Evolutionary conservation across 1,139 yeast genomes (phyloP).

Genomic region (Magnusiomyces paraingens): DNA sequence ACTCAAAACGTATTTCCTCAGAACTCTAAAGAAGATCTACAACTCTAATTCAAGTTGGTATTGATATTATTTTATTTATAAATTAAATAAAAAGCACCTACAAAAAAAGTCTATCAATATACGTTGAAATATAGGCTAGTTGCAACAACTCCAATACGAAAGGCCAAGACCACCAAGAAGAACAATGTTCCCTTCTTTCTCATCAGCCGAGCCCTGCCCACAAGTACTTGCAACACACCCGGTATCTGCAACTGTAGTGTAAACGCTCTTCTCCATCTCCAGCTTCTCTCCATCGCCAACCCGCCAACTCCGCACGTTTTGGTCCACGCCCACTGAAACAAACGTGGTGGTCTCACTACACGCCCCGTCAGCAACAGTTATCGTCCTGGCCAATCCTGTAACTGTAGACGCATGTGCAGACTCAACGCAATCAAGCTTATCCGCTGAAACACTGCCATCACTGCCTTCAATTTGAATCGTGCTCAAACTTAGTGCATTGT

Average conservation of each 20-base stretch:
- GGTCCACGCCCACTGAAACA: slow-evolving; percentile 68
- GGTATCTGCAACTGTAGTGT: slow-evolving; percentile 86
- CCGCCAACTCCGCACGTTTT: slow-evolving; percentile 61
- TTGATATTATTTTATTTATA: neutral
- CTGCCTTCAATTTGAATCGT: slow-evolving; percentile 28
- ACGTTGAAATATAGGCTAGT: neutral
- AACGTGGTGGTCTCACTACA: slow-evolving; percentile 16
- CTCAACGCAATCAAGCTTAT: slow-evolving; percentile 34
- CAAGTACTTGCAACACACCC: slow-evolving; percentile 46
- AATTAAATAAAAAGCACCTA: neutral
- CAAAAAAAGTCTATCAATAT: neutral
- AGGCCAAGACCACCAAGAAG: slow-evolving; percentile 31
- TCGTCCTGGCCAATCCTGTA: slow-evolving; percentile 52
- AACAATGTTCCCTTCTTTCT: slow-evolving; percentile 5
- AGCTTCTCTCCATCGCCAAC: slow-evolving; percentile 9
- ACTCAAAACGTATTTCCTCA: neutral
- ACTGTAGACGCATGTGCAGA: slow-evolving; percentile 84
- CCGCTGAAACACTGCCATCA: slow-evolving; percentile 22
- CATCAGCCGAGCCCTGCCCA: slow-evolving; percentile 1
- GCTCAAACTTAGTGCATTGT: slow-evolving; percentile 60
- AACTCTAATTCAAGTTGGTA: neutral
- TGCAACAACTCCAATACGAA: slow-evolving; percentile 21
- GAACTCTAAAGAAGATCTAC: too few relatives aligned
- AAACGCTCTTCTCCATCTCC: slow-evolving; percentile 39
- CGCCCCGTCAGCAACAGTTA: slow-evolving; percentile 25